Evolutionary conservation across 768 basidiomycete species (phyloP), one percentile per base, ranked within the genome.

Genomic region (Lyophyllum semitale): DNA sequence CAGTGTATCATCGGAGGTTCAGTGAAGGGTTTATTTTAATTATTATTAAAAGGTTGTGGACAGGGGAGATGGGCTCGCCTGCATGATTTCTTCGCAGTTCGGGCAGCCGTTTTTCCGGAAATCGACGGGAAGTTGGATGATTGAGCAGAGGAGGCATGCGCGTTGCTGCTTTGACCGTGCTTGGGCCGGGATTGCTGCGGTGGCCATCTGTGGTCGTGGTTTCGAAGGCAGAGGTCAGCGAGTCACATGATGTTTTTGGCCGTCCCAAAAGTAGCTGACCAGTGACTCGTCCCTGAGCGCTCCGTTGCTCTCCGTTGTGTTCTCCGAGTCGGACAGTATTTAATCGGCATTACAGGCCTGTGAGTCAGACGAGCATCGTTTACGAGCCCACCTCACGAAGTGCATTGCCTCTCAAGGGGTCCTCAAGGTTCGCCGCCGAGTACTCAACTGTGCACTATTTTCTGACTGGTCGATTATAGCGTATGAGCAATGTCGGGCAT

Each of bases 11-110:
- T 9, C 29, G 22, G 23, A 27, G 20, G 37, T 18, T 17, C 11
- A 46, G 26, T 25, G 12, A 32, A 40, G 38, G 8, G 33, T 35
- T 40, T 20, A 37, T 23, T 37, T 42, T 8, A n/a, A 8, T 11
- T 12, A 30, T 20, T n/a, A n/a, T n/a, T n/a, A n/a, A n/a, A n/a
- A n/a, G n/a, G n/a, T n/a, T n/a, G n/a, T n/a, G n/a, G n/a, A 23
- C 9, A 40, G 30, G 32, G 26, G 25, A 12, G 32, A 5, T 18
- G 22, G 18, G 37, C 82, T 52, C 56, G 95, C 96, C 79, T 95
- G 89, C 70, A 98, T 82, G 61, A 95, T 79, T 67, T 96, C 93
- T 63, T 98, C 96, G 67, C 97, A 99, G 70, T 99, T 99, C 41
- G 96, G 96, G 69, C 97, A 99, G 5, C 97, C 97, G 20, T 77